Evolutionary conservation across 768 basidiomycete species (phyloP).

Genomic region (Hortiboletus campestris): DNA sequence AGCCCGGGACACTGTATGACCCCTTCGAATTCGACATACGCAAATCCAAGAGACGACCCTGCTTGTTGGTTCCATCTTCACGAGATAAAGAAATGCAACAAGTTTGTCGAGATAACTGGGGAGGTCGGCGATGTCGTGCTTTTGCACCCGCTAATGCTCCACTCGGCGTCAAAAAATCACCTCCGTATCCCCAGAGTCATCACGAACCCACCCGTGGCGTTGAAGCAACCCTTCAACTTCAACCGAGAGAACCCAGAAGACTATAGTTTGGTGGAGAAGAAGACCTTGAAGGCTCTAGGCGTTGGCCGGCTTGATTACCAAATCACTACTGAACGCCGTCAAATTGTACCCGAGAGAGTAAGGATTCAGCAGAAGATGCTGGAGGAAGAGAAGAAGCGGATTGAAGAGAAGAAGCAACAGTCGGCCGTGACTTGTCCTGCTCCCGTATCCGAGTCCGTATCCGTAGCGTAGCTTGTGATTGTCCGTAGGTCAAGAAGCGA

Average conservation of each 20-base stretch:
- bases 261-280: slow-evolving; percentile 5
- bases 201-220: slow-evolving; percentile 61
- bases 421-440: no score
- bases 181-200: slow-evolving; percentile 57
- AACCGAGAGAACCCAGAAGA: slow-evolving; percentile 6
- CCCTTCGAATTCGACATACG: slow-evolving; percentile 6
- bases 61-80: slow-evolving; percentile 4
- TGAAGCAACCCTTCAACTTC: slow-evolving; percentile 53
- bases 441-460: no score
- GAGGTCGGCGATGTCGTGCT: slow-evolving; percentile 8
- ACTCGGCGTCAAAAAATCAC: slow-evolving; percentile 61
- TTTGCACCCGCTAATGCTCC: slow-evolving; percentile 61
- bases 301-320: slow-evolving; percentile 7
- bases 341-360: slow-evolving; percentile 3
- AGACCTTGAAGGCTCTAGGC: slow-evolving; percentile 1
- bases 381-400: slow-evolving; percentile 3
- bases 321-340: slow-evolving; percentile 2
- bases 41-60: background rate
- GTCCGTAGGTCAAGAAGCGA: no score
- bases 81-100: background rate
- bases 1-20: background rate
- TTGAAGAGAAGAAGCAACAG: no score
- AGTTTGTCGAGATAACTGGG: background rate
- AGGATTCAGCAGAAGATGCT: slow-evolving; percentile 4
- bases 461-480: background rate